A percentile compares a stretch with the other conserved stretches of the same genome.
Conservation (phyloP, 2,329 filamentous ascomycete species). For the Penicillium olsonii region DNA sequence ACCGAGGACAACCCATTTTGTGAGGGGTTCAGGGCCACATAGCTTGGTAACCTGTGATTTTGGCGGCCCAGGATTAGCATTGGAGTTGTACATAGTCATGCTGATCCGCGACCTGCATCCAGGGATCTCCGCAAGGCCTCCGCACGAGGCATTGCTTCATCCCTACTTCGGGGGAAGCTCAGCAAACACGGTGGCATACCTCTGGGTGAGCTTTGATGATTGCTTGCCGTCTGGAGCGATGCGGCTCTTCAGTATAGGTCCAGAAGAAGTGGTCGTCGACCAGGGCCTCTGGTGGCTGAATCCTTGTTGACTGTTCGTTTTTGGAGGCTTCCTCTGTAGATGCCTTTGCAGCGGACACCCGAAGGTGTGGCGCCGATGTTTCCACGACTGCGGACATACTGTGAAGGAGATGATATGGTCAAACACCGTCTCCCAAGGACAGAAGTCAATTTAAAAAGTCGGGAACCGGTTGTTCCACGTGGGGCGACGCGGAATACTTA, state of each 20-base stretch:
- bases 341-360: constrained; percentile 34
- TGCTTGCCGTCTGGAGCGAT: constrained; percentile 82
- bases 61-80: constrained; percentile 14
- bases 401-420: constrained; percentile 10
- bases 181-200: constrained; percentile 50
- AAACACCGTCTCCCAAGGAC: constrained; percentile 9
- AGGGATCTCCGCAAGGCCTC: constrained; percentile 5
- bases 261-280: constrained; percentile 78
- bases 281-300: constrained; percentile 32
- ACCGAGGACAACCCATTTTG: constrained; percentile 83
- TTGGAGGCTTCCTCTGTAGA: constrained; percentile 22
- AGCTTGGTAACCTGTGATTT: constrained; percentile 80
- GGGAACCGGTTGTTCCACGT: constrained; percentile 38
- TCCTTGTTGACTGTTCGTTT: constrained; percentile 24
- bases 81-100: constrained; percentile 6
- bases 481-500: constrained; percentile 31
- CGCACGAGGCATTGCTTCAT: constrained; percentile 1
- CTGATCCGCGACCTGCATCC: background rate
- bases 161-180: background rate
- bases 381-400: constrained; percentile 34
- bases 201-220: constrained; percentile 99
- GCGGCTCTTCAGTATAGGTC: constrained; percentile 98
- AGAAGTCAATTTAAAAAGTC: constrained; percentile 21
- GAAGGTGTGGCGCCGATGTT: constrained; percentile 36
- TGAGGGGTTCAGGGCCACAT: constrained; percentile 92